Evolutionary conservation across 371 early-diverging fungal genomes (phyloP), one percentile per base, ranked within the genome.

Genomic region (Rhizopus sp.): DNA sequence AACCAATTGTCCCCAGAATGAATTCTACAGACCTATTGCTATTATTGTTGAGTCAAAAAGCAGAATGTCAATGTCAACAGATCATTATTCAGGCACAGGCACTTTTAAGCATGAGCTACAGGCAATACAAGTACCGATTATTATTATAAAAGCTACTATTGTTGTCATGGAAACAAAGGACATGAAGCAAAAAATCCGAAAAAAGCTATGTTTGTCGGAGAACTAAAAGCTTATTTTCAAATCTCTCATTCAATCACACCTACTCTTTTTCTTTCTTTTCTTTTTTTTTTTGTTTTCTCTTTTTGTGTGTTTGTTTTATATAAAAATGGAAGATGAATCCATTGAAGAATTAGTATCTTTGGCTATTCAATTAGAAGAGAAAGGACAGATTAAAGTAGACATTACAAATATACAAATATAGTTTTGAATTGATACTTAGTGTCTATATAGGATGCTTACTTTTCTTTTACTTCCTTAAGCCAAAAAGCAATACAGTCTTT

Each of bases 391-490:
- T 35, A 73, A 72, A 62, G 77, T 69, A 66, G 62, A 39, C 5
- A 50, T 17, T 47, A 59, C 6, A 38, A 30, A 16, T 9, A 12
- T 2, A 35, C 3, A 5, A 7, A 39, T 17, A 8, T n/a, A 38
- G 31, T 10, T 29, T 12, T 9, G 15, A n/a, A 52, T 15, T 29
- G 4, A 37, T 4, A 16, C 9, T 15, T 31, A 17, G 15, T 29
- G 12, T 17, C 31, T 10, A 8, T 33, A 31, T 59, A 78, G 78
- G 78, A 78, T 41, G 78, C 78, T 13, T 78, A 78, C 56, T 64
- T 75, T 46, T 51, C 71, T 40, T 75, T 69, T 55, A 61, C 72
- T 31, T 34, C 51, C 23, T 47, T 63, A 10, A 66, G 65, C 12
- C 66, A 78, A 61, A 57, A 53, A 16, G 68, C 78, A 12, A 52